These are phyloP conservation scores for Porcisia deanei DNA, from an alignment of 208 protist genomes.

Conservation along the genomic window DNA sequence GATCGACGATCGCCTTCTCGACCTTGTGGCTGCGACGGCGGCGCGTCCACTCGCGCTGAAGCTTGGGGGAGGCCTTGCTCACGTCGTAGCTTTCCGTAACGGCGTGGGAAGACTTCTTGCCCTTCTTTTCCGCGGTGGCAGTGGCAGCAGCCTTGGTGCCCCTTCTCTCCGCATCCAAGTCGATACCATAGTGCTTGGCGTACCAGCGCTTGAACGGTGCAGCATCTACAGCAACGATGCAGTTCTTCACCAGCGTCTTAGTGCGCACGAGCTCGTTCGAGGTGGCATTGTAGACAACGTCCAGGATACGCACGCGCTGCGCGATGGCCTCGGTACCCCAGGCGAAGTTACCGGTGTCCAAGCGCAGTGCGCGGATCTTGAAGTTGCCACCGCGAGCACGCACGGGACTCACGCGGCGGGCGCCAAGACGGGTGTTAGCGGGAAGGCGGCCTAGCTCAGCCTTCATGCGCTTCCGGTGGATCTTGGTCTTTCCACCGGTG, in stretches of 20 bases:
- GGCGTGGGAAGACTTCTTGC: conserved; percentile 20
- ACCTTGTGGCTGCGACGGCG: conserved; percentile 76
- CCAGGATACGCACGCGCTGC: conserved; percentile 95
- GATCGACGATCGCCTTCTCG: conserved; percentile 86
- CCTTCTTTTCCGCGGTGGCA: no score
- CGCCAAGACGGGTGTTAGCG: conserved; percentile 96
- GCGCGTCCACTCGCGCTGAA: conserved; percentile 80
- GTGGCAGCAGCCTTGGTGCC: conserved; percentile 14
- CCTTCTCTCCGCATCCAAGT: conserved; percentile 93
- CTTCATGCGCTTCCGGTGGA: conserved; percentile 96
- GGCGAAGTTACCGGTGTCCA: conserved; percentile 98
- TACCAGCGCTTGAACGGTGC: conserved; percentile 99
- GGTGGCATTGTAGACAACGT: conserved; percentile 99
- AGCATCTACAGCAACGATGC: conserved; percentile 97
- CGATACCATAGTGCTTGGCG: conserved; percentile 97
- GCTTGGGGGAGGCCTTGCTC: conserved; percentile 60
- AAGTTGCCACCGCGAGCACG: conserved; percentile 97
- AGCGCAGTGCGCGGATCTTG: conserved; percentile 98
- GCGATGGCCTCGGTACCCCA: conserved; percentile 94
- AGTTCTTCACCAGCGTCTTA: conserved; percentile 99
- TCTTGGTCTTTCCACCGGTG: conserved; percentile 96
- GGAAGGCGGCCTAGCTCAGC: conserved; percentile 97
- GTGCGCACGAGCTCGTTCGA: conserved; percentile 99
- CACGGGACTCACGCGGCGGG: conserved; percentile 93
- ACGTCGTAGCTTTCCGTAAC: conserved; percentile 76